phyloP scores from a whole-genome alignment of 768 basidiomycete genomes.

The Boletus tylopilopsis region DNA sequence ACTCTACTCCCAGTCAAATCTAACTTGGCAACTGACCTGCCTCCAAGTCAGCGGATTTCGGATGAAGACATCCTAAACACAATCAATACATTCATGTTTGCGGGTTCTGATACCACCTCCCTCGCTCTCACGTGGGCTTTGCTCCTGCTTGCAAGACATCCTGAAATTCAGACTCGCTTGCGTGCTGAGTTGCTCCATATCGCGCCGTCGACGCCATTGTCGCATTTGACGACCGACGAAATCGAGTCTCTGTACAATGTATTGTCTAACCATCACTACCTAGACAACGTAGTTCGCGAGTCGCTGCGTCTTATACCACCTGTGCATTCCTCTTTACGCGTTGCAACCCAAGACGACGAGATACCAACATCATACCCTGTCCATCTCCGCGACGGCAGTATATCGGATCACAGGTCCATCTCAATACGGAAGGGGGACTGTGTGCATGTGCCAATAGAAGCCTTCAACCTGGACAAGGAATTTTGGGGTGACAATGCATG shows the following conservation, averaged over 20 bases:
- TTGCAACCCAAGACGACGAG: conserved; percentile 73
- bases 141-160: conserved; percentile 66
- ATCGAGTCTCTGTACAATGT: conserved; percentile 53
- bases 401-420: conserved; percentile 41
- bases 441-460: conserved; percentile 77
- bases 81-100: conserved; percentile 88
- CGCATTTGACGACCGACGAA: conserved; percentile 58
- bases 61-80: conserved; percentile 86
- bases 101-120: conserved; percentile 85
- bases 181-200: conserved; percentile 60
- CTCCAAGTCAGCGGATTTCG: conserved; percentile 68
- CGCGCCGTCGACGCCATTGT: conserved; percentile 38
- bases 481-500: conserved; percentile 82
- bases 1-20: conserved; percentile 65
- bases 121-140: conserved; percentile 83
- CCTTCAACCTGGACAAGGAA: conserved; percentile 70
- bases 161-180: conserved; percentile 63
- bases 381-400: conserved; percentile 44
- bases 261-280: conserved; percentile 60
- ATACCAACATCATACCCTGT: conserved; percentile 69
- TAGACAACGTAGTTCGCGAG: conserved; percentile 77
- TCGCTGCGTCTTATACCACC: conserved; percentile 76
- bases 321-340: conserved; percentile 75
- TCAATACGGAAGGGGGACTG: conserved; percentile 64
- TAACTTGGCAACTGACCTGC: conserved; percentile 68